Percentiles rank a stretch among this genome's conserved stretches.
Conservation (phyloP, 176 grass and related monocot species). For the Guadua angustifolia region DNA sequence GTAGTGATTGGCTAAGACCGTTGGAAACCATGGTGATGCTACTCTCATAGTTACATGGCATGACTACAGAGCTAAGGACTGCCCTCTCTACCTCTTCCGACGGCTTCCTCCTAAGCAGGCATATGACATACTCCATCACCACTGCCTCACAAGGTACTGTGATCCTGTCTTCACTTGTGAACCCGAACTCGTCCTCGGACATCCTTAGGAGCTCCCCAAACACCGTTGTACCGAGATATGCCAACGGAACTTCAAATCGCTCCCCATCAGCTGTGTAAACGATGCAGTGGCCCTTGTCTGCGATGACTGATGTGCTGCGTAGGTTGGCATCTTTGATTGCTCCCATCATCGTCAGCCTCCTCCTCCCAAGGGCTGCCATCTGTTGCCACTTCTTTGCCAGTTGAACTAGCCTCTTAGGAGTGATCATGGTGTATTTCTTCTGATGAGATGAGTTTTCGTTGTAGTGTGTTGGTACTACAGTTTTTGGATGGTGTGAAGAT, state of each 20-base stretch:
- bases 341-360: neutral
- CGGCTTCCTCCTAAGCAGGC: slow-evolving; percentile 55
- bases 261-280: slow-evolving; percentile 50
- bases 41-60: slow-evolving; percentile 46
- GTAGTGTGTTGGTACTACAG: slow-evolving; percentile 32
- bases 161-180: slow-evolving; percentile 53
- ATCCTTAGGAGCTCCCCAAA: slow-evolving; percentile 59
- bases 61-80: slow-evolving; percentile 57
- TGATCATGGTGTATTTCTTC: slow-evolving; percentile 43
- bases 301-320: slow-evolving; percentile 33
- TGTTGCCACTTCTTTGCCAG: slow-evolving; percentile 59
- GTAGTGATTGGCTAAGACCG: slow-evolving; percentile 33
- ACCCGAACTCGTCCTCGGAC: slow-evolving; percentile 64
- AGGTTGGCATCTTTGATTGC: slow-evolving; percentile 19
- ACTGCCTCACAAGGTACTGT: slow-evolving; percentile 62
- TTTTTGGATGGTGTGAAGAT: slow-evolving; percentile 40
- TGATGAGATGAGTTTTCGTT: slow-evolving; percentile 26
- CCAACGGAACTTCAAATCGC: slow-evolving; percentile 59
- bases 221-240: slow-evolving; percentile 49
- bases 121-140: slow-evolving; percentile 67
- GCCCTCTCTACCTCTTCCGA: slow-evolving; percentile 66
- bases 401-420: slow-evolving; percentile 47
- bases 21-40: slow-evolving; percentile 32
- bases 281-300: slow-evolving; percentile 53
- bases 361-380: slow-evolving; percentile 41